Evolutionary conservation across 768 basidiomycete species (phyloP).

Genomic region (Amyloporia xantha): DNA sequence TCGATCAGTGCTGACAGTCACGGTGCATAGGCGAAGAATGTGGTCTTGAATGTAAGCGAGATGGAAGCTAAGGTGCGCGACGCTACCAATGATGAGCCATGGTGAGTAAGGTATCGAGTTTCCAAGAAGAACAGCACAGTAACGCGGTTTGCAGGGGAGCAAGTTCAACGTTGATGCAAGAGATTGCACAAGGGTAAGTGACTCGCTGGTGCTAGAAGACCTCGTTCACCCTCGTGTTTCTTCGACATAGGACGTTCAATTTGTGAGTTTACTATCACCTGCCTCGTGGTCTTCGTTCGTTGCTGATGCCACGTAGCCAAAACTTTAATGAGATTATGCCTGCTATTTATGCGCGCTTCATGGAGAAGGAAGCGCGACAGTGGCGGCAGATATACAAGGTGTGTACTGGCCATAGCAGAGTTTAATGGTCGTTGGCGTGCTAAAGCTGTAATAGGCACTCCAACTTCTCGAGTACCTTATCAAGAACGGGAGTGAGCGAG

Average conservation of each 20-base stretch:
- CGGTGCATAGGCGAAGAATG: constrained; percentile 75
- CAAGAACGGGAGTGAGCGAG: constrained; percentile 95
- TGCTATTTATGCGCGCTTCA: constrained; percentile 87
- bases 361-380: constrained; percentile 97
- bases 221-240: neutral
- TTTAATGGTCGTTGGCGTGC: neutral
- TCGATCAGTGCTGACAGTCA: neutral
- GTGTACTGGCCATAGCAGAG: constrained; percentile 5
- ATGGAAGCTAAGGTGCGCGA: constrained; percentile 96
- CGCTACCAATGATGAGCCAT: constrained; percentile 97
- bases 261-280: constrained; percentile 52
- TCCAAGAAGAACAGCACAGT: neutral
- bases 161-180: constrained; percentile 95
- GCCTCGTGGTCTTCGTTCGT: neutral
- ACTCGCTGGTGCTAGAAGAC: constrained; percentile 8
- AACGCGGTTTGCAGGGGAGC: constrained; percentile 66
- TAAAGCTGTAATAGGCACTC: constrained; percentile 51
- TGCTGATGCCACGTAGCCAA: constrained; percentile 47
- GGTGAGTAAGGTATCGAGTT: constrained; percentile 39
- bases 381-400: constrained; percentile 99
- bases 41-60: constrained; percentile 93
- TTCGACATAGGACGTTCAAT: constrained; percentile 84
- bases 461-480: constrained; percentile 93
- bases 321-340: constrained; percentile 99
- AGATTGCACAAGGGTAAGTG: constrained; percentile 92